A percentile compares a stretch with the other conserved stretches of the same genome.
These are phyloP conservation scores for Lentinula raphanica DNA, from an alignment of 768 basidiomycete species.

Conservation along the genomic window DNA sequence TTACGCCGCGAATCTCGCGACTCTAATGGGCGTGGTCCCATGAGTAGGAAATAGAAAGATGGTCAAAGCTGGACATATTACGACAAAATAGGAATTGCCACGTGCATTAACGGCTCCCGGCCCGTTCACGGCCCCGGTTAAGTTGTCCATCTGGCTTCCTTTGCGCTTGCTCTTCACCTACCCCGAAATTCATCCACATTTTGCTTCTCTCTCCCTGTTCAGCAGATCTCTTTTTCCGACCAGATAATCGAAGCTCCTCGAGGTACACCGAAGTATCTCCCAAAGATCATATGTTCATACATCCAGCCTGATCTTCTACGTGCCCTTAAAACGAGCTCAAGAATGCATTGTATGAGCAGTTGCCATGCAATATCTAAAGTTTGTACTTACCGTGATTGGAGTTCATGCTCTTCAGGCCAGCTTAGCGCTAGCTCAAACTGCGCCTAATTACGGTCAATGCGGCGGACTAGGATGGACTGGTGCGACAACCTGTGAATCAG, in stretches of 20 bases:
- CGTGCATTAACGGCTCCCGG: background rate
- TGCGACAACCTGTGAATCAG: conserved; percentile 24
- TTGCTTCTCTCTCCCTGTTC: background rate
- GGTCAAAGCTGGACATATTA: conserved; percentile 3
- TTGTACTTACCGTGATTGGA: background rate
- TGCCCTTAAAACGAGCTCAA: background rate
- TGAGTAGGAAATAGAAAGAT: background rate
- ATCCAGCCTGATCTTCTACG: background rate
- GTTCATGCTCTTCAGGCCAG: background rate
- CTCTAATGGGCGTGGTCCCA: conserved; percentile 5
- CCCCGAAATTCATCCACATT: background rate
- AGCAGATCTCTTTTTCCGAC: background rate
- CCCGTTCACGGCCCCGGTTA: background rate
- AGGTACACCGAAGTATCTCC: background rate
- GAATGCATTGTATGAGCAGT: background rate
- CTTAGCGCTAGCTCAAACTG: background rate
- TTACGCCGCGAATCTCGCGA: background rate
- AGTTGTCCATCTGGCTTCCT: no score
- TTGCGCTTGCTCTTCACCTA: background rate
- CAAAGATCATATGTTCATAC: background rate
- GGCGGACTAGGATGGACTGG: conserved; percentile 32
- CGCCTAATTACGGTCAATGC: conserved; percentile 18
- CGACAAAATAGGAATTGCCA: background rate
- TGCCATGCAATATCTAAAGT: background rate
- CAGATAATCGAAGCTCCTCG: background rate